These are phyloP conservation scores for Lindgomyces ingoldianus DNA, from an alignment of 495 filamentous ascomycete species.

Conservation along the genomic window DNA sequence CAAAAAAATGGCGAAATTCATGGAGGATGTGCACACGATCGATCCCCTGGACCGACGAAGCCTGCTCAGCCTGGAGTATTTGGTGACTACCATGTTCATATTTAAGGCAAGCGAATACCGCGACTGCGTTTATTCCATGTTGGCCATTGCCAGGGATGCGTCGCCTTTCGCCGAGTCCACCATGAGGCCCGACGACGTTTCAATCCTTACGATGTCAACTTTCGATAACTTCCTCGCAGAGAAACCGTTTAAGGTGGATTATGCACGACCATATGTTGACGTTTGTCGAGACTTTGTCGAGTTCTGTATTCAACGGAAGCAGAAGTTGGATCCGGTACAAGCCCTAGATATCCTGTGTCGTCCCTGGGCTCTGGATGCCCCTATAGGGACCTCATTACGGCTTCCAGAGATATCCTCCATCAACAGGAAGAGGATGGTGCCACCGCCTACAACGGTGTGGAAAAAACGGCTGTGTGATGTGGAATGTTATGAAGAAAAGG, in stretches of 20 bases:
- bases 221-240: not conserved
- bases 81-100: slow-evolving; percentile 26
- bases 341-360: slow-evolving; percentile 39
- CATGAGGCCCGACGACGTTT: no score
- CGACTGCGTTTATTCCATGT: slow-evolving; percentile 30
- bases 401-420: no score
- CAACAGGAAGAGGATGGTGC: no score
- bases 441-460: no score
- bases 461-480: no score
- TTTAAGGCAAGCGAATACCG: slow-evolving; percentile 19
- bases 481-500: no score
- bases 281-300: slow-evolving; percentile 40
- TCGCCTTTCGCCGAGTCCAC: slow-evolving; percentile 1
- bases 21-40: no score
- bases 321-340: slow-evolving; percentile 18
- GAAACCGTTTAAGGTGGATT: slow-evolving; percentile 41
- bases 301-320: slow-evolving; percentile 37
- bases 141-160: slow-evolving; percentile 33
- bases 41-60: no score
- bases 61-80: slow-evolving; percentile 33
- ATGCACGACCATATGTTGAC: slow-evolving; percentile 40
- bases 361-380: no score
- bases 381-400: no score
- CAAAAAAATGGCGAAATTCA: no score
- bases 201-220: no score